A percentile compares a stretch with the other conserved stretches of the same genome.
Conservation (phyloP, 148 eudicot species). For the Polygonum aviculare region DNA sequence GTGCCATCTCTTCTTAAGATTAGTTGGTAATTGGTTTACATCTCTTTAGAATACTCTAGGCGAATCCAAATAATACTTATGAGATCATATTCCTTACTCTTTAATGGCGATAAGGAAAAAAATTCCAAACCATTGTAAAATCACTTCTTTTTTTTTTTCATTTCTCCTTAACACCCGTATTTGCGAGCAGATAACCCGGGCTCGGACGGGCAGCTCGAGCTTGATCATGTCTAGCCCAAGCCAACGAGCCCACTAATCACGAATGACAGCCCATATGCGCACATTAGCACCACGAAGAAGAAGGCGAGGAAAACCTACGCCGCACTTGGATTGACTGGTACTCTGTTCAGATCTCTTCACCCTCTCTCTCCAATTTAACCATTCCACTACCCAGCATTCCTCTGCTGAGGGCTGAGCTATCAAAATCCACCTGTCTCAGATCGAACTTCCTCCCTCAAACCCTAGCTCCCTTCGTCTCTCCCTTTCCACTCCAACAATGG, state of each 20-base stretch:
- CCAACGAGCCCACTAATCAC: background rate
- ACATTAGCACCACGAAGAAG: background rate
- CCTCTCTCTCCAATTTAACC: background rate
- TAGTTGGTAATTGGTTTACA: too few relatives aligned
- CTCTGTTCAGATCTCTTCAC: background rate
- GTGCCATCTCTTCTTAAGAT: too few relatives aligned
- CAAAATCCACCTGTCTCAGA: background rate
- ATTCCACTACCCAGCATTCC: background rate
- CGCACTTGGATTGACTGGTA: background rate
- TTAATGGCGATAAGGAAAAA: too few relatives aligned
- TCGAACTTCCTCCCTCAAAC: constrained; percentile 7
- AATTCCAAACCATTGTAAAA: too few relatives aligned
- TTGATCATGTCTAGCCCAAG: background rate
- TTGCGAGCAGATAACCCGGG: too few relatives aligned
- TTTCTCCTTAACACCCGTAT: too few relatives aligned
- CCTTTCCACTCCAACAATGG: constrained; percentile 21
- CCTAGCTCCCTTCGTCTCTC: constrained; percentile 15
- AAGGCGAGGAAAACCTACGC: background rate
- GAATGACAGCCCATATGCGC: background rate
- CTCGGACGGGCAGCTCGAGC: too few relatives aligned
- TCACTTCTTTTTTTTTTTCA: too few relatives aligned
- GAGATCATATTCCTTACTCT: too few relatives aligned
- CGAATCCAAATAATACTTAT: too few relatives aligned
- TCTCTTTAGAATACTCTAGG: too few relatives aligned
- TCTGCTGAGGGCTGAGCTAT: background rate